Conservation (phyloP, 2,329 filamentous ascomycete genomes). For the Piedraia hortae region DNA sequence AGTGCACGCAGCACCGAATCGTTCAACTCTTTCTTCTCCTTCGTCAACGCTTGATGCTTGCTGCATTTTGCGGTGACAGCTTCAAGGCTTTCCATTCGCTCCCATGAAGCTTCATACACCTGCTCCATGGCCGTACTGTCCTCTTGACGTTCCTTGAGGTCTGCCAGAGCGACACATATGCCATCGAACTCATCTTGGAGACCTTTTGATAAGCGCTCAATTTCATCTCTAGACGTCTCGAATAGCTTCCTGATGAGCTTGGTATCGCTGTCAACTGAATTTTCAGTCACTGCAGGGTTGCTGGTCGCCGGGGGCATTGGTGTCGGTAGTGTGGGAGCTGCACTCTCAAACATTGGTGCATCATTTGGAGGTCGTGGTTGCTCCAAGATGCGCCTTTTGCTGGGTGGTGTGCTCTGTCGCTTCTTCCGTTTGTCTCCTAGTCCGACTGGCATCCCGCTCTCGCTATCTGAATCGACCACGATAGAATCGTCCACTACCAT, state of each 20-base stretch:
- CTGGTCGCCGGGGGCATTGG: too few species aligned
- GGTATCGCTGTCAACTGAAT: slow-evolving; percentile 1
- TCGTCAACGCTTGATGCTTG: slow-evolving; percentile 4
- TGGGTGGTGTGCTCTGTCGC: slow-evolving; percentile 9
- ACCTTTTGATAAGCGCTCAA: slow-evolving; percentile 2
- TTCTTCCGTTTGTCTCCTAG: neutral
- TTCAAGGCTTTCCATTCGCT: slow-evolving; percentile 3
- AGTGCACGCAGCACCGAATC: slow-evolving; percentile 6
- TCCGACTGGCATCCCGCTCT: too few species aligned
- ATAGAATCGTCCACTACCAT: too few species aligned
- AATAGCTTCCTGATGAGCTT: slow-evolving; percentile 5
- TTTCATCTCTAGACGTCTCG: slow-evolving; percentile 4
- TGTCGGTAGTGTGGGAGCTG: slow-evolving; percentile 1
- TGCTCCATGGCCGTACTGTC: slow-evolving; percentile 4
- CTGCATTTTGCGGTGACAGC: slow-evolving; percentile 4
- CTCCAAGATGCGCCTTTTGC: neutral
- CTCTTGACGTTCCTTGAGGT: slow-evolving; percentile 5
- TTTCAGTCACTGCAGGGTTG: slow-evolving; percentile 3
- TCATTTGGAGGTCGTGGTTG: neutral
- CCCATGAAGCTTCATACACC: slow-evolving; percentile 4
- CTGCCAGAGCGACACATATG: slow-evolving; percentile 5
- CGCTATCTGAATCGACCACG: too few species aligned
- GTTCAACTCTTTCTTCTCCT: slow-evolving; percentile 6
- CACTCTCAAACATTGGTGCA: neutral
- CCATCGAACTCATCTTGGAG: slow-evolving; percentile 5